Evolutionary conservation across 2,329 filamentous ascomycete genomes (phyloP).

Genomic region (Beauveria rudraprayagi): DNA sequence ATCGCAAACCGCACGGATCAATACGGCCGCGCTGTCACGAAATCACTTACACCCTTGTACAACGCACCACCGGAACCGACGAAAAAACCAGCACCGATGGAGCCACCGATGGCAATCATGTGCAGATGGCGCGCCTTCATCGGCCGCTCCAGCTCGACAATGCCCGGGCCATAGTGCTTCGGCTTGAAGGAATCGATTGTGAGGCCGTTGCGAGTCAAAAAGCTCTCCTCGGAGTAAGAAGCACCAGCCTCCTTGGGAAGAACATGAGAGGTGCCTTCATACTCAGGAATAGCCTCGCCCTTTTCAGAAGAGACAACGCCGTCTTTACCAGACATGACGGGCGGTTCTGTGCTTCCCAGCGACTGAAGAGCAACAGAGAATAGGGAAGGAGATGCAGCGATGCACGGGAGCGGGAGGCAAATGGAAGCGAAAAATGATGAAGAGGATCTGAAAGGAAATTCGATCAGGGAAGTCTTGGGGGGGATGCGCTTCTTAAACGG

Average conservation of each 20-base stretch:
- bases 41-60: conserved; percentile 37
- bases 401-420: background rate
- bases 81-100: conserved; percentile 56
- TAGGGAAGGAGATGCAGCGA: background rate
- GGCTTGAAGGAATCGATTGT: conserved; percentile 28
- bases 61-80: conserved; percentile 50
- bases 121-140: conserved; percentile 52
- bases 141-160: conserved; percentile 33
- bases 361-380: background rate
- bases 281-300: conserved; percentile 9
- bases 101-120: conserved; percentile 56
- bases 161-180: conserved; percentile 22
- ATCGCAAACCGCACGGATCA: background rate
- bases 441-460: background rate
- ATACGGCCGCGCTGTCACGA: background rate
- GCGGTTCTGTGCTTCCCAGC: background rate
- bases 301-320: conserved; percentile 14
- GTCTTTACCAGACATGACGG: conserved; percentile 11
- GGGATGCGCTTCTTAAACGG: conserved; percentile 8
- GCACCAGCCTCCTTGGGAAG: conserved; percentile 13
- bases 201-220: conserved; percentile 28
- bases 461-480: background rate
- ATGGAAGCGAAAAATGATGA: background rate
- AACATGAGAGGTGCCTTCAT: conserved; percentile 8
- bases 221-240: conserved; percentile 20